Evolutionary conservation across 1,284 basidiomycete species (phyloP).

Genomic region (Cutaneotrichosporon sp.): DNA sequence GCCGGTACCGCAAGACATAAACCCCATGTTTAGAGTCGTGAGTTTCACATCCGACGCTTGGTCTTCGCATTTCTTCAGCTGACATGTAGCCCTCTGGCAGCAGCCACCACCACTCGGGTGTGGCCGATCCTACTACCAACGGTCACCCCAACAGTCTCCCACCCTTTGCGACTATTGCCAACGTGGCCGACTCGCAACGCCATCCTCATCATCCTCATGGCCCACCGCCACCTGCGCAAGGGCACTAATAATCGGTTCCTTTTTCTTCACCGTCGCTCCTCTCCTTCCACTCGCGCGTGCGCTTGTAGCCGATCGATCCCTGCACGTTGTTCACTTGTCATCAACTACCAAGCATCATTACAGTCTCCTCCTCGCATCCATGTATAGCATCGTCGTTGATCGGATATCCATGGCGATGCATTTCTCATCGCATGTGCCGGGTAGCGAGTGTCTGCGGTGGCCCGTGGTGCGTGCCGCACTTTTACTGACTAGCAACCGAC

Average conservation of each 20-base stretch:
- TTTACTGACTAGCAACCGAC: too few relatives aligned
- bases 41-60: too few relatives aligned
- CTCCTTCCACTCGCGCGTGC: neutral
- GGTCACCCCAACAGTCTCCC: slow-evolving; percentile 24
- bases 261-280: neutral
- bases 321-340: neutral
- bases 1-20: slow-evolving; percentile 57
- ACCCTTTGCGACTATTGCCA: slow-evolving; percentile 52
- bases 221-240: neutral
- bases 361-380: too few relatives aligned
- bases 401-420: too few relatives aligned
- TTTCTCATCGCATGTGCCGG: too few relatives aligned
- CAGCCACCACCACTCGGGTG: slow-evolving; percentile 21
- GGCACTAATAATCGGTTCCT: neutral
- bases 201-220: neutral
- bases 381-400: too few relatives aligned
- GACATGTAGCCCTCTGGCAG: slow-evolving; percentile 14
- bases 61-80: neutral
- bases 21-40: slow-evolving; percentile 88
- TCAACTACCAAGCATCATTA: neutral
- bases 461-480: too few relatives aligned
- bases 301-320: neutral
- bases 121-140: slow-evolving; percentile 43
- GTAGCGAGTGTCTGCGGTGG: too few relatives aligned
- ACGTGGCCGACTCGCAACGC: slow-evolving; percentile 5